These are phyloP conservation scores for Globisporangium mamillatum DNA, from an alignment of 352 stramenopile genomes.

Conservation along the genomic window DNA sequence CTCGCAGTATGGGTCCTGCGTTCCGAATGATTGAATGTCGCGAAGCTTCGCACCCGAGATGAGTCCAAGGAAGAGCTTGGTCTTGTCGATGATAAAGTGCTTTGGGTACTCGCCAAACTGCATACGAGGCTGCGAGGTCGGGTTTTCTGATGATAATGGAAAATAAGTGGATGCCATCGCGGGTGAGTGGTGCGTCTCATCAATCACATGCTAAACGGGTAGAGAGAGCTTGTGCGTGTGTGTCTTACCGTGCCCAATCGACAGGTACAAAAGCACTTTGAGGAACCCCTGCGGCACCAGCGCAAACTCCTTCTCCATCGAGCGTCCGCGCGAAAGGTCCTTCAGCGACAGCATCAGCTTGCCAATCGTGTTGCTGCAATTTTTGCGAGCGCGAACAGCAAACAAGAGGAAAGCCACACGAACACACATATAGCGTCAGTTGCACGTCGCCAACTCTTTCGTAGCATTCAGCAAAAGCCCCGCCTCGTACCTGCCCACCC, in stretches of 20 bases:
- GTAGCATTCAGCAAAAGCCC: no score
- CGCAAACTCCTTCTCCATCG: constrained; percentile 80
- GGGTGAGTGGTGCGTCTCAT: neutral
- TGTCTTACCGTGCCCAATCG: constrained; percentile 51
- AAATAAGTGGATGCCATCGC: neutral
- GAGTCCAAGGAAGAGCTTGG: constrained; percentile 67
- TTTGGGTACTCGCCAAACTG: constrained; percentile 72
- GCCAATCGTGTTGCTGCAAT: constrained; percentile 58
- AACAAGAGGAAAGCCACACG: neutral
- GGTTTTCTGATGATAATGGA: constrained; percentile 47
- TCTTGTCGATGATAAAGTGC: constrained; percentile 72
- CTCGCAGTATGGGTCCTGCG: constrained; percentile 71
- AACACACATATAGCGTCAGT: neutral
- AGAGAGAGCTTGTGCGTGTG: neutral
- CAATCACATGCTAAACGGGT: neutral
- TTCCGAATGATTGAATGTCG: constrained; percentile 74
- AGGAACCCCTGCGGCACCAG: constrained; percentile 67
- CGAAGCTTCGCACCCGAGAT: constrained; percentile 72
- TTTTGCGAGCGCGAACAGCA: constrained; percentile 3
- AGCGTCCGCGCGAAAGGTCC: constrained; percentile 66
- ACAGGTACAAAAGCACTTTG: constrained; percentile 68
- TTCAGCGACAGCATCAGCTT: constrained; percentile 66
- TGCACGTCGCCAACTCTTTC: neutral
- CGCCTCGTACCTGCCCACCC: constrained; percentile 57
- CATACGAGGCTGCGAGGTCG: constrained; percentile 50